A percentile compares a stretch with the other conserved stretches of the same genome.
Conservation (phyloP, 345 rosid genomes). For the Pseudoturritis turrita region DNA sequence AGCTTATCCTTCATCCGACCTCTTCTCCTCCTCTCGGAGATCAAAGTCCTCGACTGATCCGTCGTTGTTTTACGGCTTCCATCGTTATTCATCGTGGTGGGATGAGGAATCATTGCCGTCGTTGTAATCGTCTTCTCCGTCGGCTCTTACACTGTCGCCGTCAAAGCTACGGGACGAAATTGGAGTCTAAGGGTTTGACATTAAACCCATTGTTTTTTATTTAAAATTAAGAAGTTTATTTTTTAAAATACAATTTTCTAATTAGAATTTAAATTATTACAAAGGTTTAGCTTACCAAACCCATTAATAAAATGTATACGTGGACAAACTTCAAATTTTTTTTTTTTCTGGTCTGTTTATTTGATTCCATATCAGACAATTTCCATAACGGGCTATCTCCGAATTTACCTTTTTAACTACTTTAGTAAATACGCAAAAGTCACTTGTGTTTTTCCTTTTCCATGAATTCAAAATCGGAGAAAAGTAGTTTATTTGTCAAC, state of each 20-base stretch:
- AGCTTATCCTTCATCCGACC: conserved; percentile 90
- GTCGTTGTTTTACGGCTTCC: conserved; percentile 37
- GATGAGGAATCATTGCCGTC: conserved; percentile 56
- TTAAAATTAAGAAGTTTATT: too few species aligned
- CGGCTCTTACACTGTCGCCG: conserved; percentile 29
- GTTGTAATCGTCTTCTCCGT: conserved; percentile 33
- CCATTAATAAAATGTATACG: too few species aligned
- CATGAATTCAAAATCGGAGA: neutral
- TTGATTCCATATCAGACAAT: neutral
- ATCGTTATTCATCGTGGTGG: conserved; percentile 40
- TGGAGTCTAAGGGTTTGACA: conserved; percentile 25
- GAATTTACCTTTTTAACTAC: neutral
- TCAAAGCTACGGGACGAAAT: conserved; percentile 36
- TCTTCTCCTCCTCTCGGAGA: conserved; percentile 69
- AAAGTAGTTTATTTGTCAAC: too few species aligned
- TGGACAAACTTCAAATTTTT: too few species aligned
- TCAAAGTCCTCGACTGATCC: conserved; percentile 68
- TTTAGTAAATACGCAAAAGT: neutral
- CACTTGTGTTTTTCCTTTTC: neutral
- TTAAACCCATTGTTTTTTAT: too few species aligned
- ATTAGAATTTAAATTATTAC: too few species aligned
- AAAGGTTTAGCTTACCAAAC: too few species aligned
- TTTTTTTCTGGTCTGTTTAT: neutral
- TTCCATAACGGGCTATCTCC: neutral
- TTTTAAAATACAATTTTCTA: too few species aligned